phyloP scores from a whole-genome alignment of 306 rosid genomes.

The Morella rubra region DNA sequence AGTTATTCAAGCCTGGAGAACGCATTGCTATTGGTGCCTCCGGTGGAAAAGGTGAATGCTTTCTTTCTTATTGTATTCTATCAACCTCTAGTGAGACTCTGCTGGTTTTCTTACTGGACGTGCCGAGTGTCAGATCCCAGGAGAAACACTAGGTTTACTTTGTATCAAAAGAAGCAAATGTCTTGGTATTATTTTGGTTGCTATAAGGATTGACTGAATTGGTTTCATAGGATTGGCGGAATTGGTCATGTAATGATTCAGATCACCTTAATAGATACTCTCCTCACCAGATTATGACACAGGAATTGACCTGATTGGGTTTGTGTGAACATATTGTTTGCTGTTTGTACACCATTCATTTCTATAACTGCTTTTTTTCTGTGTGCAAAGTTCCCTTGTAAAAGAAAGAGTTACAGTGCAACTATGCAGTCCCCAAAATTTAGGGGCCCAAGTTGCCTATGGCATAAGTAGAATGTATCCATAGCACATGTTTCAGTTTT shows the following conservation, averaged over 20 bases:
- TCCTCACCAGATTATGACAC: neutral
- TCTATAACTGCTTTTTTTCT: neutral
- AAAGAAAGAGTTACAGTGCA: neutral
- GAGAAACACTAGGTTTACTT: neutral
- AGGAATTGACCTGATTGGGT: neutral
- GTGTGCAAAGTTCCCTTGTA: neutral
- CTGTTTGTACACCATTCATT: neutral
- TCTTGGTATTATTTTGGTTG: neutral
- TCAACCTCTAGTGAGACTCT: neutral
- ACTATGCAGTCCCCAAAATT: neutral
- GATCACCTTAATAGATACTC: neutral
- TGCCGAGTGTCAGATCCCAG: neutral
- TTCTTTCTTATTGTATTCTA: neutral
- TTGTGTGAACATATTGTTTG: neutral
- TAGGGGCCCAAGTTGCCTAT: neutral
- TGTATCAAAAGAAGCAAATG: neutral
- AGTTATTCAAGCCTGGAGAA: slow-evolving; percentile 60
- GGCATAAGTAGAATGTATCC: neutral
- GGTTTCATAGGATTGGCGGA: neutral
- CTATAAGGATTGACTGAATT: neutral
- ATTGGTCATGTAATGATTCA: neutral
- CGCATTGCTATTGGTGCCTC: slow-evolving; percentile 91
- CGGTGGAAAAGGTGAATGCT: slow-evolving; percentile 74
- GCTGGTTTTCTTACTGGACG: neutral
- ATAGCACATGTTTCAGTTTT: neutral